Evolutionary conservation across 2,329 filamentous ascomycete genomes (phyloP), one percentile per base, ranked within the genome.

Genomic region (Tolypocladium cylindrosporum): DNA sequence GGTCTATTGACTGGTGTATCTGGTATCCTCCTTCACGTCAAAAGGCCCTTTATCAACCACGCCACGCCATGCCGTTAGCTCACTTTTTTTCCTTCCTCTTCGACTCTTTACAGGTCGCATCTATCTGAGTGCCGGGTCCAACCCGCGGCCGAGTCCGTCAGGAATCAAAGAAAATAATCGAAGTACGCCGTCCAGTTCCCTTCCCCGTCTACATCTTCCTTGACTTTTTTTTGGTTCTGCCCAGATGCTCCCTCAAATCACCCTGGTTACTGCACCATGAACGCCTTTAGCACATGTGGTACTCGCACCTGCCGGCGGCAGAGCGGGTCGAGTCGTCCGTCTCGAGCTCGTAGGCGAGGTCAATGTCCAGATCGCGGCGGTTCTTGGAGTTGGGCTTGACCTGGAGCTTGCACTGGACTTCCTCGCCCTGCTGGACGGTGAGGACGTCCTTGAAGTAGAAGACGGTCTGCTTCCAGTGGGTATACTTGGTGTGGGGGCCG

Each of bases 401-500:
- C 62, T 85, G 81, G 45, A 99, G 77, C 39, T 81, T 78, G 68
- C 90, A 90, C 60, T 78, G 76, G 60, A 99, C 81, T 68, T 84
- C 80, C 79, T 99, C 94, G 58, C 88, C 91, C 69, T 90, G 82
- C 74, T 96, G 88, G 42, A 96, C 91, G 21, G 92, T 97, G 63
- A 99, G 79, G 40, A 96, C 90, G 66, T 99, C 92, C 69, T 89
- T 85, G 62, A 99, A 81, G 78, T 99, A 99, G 79, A 99, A 97
- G 62, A 99, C 94, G 14, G 94, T 99, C 80, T 99, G 94, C 80
- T 99, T 99, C 94, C 94, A 99, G 82, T 99, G 94, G 21, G 94
- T 99, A 79, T 97, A 97, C 79, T 97, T 97, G 67, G 93, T 95
- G 77, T 97, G 94, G 36, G 94, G 94, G 27, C 94, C 94, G 21